Base-by-base conservation (phyloP, 345 rosid genomes). In the Eucalyptus sideroxylon region DNA sequence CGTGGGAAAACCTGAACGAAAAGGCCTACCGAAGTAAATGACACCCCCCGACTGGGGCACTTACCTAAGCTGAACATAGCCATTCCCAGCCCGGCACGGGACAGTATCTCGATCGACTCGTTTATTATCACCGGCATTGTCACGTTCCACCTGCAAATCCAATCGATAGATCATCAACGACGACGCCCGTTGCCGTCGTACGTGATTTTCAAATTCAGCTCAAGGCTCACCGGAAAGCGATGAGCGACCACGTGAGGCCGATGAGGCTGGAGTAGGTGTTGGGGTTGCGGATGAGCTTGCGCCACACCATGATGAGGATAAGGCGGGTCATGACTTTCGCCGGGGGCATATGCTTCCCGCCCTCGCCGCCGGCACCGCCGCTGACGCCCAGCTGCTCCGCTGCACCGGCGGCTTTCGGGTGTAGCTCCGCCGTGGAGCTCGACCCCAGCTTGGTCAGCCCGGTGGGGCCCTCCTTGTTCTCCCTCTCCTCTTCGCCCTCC, bases 61-160 rank as follows among this genome's bases (percentile, higher is more conserved):
- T 93, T 91, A 97, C 99, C 99, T 87, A 98, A 96, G 92, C 99
- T 98, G 94, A 98, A 98, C 99, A 98, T 98, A 86, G 99, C 99
- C 99, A 98, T 98, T 92, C 99, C 99, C 86, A 98, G 96, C 85
- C 99, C 99, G 88, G 99, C 99, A 94, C 95, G 97, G 55, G 99
- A 95, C 92, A 98, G 96, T 87, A 98, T 98, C 89, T 98, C 93
- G 92, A 98, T 98, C 67, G 99, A 98, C 93, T 92, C 88, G 87
- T 95, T 91, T 90, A 98, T 37, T 87, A 98, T 92, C 89, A 94
- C 95, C 11, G 99, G 99, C 99, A 98, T 97, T 89, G 91, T 91
- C 96, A 97, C 95, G 92, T 95, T 92, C 99, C 99, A 98, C 95
- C 99, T 98, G 89, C 90, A 91, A 86, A 56, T 56, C 89, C 60